These are phyloP conservation scores for Citrus sp. DNA, from an alignment of 345 rosid species.

Conservation along the genomic window DNA sequence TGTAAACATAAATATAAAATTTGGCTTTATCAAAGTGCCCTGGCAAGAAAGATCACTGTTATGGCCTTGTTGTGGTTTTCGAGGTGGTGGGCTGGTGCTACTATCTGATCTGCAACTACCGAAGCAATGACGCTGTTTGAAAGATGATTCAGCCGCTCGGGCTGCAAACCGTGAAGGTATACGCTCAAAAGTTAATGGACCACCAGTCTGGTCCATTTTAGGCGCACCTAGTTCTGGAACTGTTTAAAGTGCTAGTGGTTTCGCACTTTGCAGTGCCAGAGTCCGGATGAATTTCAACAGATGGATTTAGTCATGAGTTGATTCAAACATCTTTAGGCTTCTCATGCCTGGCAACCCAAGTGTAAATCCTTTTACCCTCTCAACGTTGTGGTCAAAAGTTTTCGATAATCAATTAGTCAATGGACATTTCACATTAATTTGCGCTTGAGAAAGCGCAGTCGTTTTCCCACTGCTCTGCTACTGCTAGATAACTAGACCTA, in stretches of 20 bases:
- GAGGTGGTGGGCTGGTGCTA: neutral
- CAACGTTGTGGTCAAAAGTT: conserved; percentile 7
- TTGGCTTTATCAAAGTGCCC: neutral
- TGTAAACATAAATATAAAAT: no score
- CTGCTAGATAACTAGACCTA: neutral
- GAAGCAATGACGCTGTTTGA: neutral
- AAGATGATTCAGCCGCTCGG: neutral
- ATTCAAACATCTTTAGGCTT: neutral
- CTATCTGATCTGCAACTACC: neutral
- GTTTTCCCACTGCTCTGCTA: neutral
- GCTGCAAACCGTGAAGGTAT: neutral
- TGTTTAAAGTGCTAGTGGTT: neutral
- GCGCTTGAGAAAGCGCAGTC: neutral
- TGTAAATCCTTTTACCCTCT: neutral
- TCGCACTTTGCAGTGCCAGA: neutral
- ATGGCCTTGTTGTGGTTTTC: neutral
- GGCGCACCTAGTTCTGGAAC: neutral
- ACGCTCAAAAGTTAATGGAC: neutral
- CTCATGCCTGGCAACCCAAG: neutral
- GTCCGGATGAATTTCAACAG: neutral
- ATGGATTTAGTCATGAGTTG: neutral
- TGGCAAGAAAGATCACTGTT: neutral
- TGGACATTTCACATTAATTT: neutral
- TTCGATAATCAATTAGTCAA: neutral
- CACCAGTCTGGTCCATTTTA: neutral